phyloP scores from a whole-genome alignment of 164 flowering plant species.

The Berberis thunbergii region DNA sequence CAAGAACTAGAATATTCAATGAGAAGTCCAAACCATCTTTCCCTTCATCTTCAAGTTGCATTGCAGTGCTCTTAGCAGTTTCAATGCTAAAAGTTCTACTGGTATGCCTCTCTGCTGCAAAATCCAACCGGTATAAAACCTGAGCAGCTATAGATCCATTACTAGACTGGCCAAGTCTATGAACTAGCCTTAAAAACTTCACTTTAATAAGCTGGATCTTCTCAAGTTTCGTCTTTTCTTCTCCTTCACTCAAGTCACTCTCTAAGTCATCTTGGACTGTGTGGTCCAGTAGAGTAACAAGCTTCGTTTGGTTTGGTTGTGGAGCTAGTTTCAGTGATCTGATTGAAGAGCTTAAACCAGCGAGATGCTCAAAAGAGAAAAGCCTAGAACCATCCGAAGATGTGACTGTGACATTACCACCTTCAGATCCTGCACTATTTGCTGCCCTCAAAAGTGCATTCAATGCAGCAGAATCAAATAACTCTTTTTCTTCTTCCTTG shows the following conservation, averaged over 20 bases:
- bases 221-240: conserved; percentile 68
- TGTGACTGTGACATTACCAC: conserved; percentile 45
- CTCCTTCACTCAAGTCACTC: conserved; percentile 51
- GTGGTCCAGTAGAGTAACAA: conserved; percentile 32
- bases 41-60: conserved; percentile 46
- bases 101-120: conserved; percentile 57
- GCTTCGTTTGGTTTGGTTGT: conserved; percentile 35
- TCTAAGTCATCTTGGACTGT: conserved; percentile 20
- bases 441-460: conserved; percentile 96
- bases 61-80: conserved; percentile 56
- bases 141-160: conserved; percentile 76
- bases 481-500: conserved; percentile 61
- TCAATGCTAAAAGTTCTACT: conserved; percentile 53
- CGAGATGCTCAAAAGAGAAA: conserved; percentile 84
- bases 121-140: conserved; percentile 70
- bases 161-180: conserved; percentile 65
- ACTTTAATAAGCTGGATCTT: conserved; percentile 65
- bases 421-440: conserved; percentile 43
- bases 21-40: conserved; percentile 60
- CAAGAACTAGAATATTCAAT: conserved; percentile 68
- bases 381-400: conserved; percentile 72
- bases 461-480: conserved; percentile 86
- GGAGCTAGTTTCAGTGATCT: conserved; percentile 52
- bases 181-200: conserved; percentile 78
- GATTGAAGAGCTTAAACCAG: conserved; percentile 75